Conservation (phyloP, 345 rosid species). For the Litchi chinensis region DNA sequence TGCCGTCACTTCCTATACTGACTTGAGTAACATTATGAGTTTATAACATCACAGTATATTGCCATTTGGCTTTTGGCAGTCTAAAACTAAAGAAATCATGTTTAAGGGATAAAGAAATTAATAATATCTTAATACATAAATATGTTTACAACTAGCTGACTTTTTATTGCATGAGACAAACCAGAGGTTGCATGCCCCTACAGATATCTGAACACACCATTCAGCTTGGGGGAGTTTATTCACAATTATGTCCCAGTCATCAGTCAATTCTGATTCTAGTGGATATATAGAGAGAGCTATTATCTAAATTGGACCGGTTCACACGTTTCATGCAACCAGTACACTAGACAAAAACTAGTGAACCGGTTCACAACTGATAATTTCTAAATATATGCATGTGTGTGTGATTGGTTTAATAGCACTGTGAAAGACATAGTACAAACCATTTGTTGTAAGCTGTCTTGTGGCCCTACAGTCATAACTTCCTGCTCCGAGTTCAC, state of each 20-base stretch:
- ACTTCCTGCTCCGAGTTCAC: conserved; percentile 48
- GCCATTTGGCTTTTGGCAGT: neutral
- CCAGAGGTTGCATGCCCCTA: conserved; percentile 1
- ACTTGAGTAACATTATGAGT: neutral
- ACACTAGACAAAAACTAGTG: neutral
- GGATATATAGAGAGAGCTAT: neutral
- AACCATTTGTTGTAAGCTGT: conserved; percentile 66
- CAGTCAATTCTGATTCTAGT: neutral
- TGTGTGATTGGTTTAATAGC: neutral
- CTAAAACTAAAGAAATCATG: neutral
- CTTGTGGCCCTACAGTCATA: conserved; percentile 43
- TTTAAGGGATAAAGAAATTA: neutral
- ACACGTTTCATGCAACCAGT: neutral
- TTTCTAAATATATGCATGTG: neutral
- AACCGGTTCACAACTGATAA: neutral
- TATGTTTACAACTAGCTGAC: neutral
- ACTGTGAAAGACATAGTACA: conserved; percentile 14
- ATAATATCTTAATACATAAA: neutral
- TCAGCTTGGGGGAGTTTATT: neutral
- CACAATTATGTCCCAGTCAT: neutral
- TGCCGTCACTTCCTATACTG: neutral
- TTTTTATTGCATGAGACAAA: neutral
- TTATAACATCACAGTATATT: neutral
- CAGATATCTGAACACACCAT: neutral
- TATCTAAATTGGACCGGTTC: neutral